Base-by-base conservation (phyloP, 495 filamentous ascomycete genomes). In the Xylaria curta region DNA sequence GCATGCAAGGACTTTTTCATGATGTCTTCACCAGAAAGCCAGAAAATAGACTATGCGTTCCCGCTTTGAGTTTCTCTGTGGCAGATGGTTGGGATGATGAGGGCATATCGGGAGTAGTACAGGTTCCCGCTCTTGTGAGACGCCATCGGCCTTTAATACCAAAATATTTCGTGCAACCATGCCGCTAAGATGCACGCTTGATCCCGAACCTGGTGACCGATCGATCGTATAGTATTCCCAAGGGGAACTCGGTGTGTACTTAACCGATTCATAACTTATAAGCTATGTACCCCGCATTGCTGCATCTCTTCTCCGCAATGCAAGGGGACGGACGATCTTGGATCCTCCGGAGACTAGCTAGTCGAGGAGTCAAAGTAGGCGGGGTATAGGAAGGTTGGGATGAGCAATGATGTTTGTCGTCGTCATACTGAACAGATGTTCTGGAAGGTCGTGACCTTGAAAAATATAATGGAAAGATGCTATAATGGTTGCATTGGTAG, bases 1-100 rank as follows among this genome's bases (percentile, higher is more conserved):
- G 64, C n/a, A 60, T 72, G 49, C 19, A 67, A 28, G 15, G 68
- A 28, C 47, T 60, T 44, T 67, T 71, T 77, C 75, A 78, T 78
- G 21, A 74, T 78, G 71, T 69, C 51, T 46, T 53, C 24, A 54
- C 28, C 9, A 7, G n/a, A 40, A 49, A 13, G 19, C n/a, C 36
- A 17, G n/a, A 36, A 19, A 40, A 51, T 70, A 26, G 28, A 13
- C 19, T 51, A 36, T 64, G 36, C 36, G 46, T 44, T 64, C 8
- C 68, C 47, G 61, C 24, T 70, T 56, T 44, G n/a, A 15, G 12
- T 51, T 28, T 38, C 24, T 21, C 31, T n/a, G 15, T 33, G 46
- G 28, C 13, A 21, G 49, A 24, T 10, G 47, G 40, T 46, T 5
- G 46, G 17, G 33, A 13, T 7, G 33, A 33, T 4, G 28, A 42